Evolutionary conservation across 441 rosid genomes (phyloP), one percentile per base, ranked within the genome.

Genomic region (Manihot esculenta): DNA sequence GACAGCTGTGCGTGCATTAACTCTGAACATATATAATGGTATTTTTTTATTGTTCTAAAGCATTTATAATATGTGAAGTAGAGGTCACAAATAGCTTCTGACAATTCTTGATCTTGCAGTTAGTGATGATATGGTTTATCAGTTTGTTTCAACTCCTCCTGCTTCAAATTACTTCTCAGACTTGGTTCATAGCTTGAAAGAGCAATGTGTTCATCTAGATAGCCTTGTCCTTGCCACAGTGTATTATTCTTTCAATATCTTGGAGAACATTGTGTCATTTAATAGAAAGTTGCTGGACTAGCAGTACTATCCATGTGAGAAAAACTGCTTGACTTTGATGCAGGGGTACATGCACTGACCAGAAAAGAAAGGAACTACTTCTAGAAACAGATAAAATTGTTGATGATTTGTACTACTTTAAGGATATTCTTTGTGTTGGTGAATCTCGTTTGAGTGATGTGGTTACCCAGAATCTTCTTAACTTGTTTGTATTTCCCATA

Each of bases 1-100:
- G 84, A 83, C 87, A 59, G 96, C 91, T 80, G 86, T 90, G 69
- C 91, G 85, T 64, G 93, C 93, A 75, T 84, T 90, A 72, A 81
- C 87, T 57, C 91, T 90, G 73, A 86, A 81, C 55, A 80, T 86
- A 66, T 88, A 81, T 63, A 83, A 88, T 75, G 91, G 93, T 90
- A 83, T 50, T n/a, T 47, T 26, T 48, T 69, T 71, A 20, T 50
- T 13, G 35, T 75, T n/a, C 20, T 70, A 59, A 64, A 65, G 51
- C 23, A 5, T 72, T 64, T 65, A 35, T 60, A 71, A 65, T 60
- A 45, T 50, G 51, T 44, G 27, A 69, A 54, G 62, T 54, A 57
- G 58, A 80, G 68, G 59, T 67, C 54, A 21, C 49, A 51, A 21
- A 55, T 68, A 56, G 64, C 74, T 75, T 77, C 66, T 76, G 68